Evolutionary conservation across 495 filamentous ascomycete species (phyloP).

Genomic region (Tuber borchii): DNA sequence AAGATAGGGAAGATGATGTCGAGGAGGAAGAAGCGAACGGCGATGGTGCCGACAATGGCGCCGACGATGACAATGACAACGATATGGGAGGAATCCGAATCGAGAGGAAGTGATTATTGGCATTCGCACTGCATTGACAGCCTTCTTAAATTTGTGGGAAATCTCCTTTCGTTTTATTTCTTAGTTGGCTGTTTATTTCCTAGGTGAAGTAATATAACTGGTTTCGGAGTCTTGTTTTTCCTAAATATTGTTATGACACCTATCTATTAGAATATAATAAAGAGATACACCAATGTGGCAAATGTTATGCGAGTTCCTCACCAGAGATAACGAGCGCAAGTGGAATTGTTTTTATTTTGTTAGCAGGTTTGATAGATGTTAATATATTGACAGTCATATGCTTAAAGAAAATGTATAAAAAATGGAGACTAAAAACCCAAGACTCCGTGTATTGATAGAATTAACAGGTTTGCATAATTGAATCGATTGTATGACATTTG

Average conservation of each 20-base stretch:
- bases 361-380: background rate
- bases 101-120: background rate
- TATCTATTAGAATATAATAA: background rate
- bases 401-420: background rate
- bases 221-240: background rate
- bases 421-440: background rate
- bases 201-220: background rate
- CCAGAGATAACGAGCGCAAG: background rate
- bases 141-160: background rate
- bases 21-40: background rate
- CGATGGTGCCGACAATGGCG: background rate
- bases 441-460: conserved; percentile 2
- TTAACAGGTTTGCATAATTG: conserved; percentile 1
- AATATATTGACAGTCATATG: background rate
- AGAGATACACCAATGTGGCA: background rate
- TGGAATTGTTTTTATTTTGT: background rate
- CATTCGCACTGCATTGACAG: background rate
- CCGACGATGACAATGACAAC: background rate
- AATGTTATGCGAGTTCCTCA: background rate
- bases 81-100: background rate
- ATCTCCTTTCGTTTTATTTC: background rate
- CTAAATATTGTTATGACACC: background rate
- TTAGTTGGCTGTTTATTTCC: background rate
- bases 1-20: background rate
- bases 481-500: background rate